These are phyloP conservation scores for Pyracantha coccinea DNA, from an alignment of 331 rosid species.

Conservation along the genomic window DNA sequence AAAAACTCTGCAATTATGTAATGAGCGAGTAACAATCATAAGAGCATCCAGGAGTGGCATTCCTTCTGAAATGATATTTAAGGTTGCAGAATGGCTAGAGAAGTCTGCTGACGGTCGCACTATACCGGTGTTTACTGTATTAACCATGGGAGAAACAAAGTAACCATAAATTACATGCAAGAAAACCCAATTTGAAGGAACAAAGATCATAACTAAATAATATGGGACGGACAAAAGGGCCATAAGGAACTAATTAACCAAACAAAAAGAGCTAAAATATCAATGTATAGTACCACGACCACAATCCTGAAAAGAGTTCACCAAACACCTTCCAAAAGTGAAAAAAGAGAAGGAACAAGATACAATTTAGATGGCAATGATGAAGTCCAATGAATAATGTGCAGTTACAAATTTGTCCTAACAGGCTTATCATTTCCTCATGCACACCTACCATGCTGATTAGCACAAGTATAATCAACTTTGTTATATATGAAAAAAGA, in stretches of 20 bases:
- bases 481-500: neutral
- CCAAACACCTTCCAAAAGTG: neutral
- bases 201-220: neutral
- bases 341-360: neutral
- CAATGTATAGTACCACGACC: neutral
- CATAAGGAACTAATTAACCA: neutral
- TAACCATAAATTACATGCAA: conserved; percentile 22
- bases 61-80: conserved; percentile 69
- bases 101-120: conserved; percentile 45
- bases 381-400: neutral
- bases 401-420: neutral
- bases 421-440: neutral
- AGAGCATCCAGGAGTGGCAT: conserved; percentile 67
- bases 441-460: neutral
- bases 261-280: neutral
- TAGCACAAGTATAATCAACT: neutral
- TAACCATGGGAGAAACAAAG: conserved; percentile 15
- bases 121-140: conserved; percentile 57
- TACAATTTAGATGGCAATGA: neutral
- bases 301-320: neutral
- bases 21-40: conserved; percentile 59
- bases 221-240: neutral
- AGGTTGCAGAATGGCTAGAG: conserved; percentile 48
- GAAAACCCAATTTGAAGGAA: neutral
- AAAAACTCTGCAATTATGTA: conserved; percentile 86